A percentile compares a stretch with the other conserved stretches of the same genome.
Conservation (phyloP, 441 rosid genomes). For the Geranium incanum region DNA sequence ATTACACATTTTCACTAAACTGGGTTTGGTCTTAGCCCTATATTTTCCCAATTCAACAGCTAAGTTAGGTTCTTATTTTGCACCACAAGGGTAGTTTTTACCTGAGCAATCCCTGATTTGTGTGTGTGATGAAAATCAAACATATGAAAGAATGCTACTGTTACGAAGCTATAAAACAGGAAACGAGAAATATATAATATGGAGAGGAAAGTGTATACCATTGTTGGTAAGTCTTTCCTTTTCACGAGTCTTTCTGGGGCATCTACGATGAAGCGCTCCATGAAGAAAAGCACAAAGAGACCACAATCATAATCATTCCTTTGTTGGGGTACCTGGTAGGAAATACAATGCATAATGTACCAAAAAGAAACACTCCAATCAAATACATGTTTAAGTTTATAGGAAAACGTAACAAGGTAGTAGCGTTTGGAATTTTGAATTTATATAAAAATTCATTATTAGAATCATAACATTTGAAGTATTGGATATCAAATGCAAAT, state of each 20-base stretch:
- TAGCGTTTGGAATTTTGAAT: background rate
- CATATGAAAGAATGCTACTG: background rate
- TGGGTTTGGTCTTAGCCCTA: too few species aligned
- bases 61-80: too few species aligned
- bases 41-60: too few species aligned
- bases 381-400: background rate
- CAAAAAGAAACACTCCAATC: background rate
- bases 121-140: background rate
- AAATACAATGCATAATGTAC: conserved; percentile 6
- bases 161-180: too few species aligned
- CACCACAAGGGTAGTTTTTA: too few species aligned
- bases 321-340: conserved; percentile 85
- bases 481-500: too few species aligned
- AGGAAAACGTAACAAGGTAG: background rate
- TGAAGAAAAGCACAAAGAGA: conserved; percentile 77
- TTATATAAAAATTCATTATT: background rate
- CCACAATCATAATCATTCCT: conserved; percentile 92
- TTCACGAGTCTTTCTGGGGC: conserved; percentile 73
- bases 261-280: conserved; percentile 75
- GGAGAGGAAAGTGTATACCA: conserved; percentile 38
- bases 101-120: too few species aligned
- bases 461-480: background rate
- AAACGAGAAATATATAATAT: too few species aligned
- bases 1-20: too few species aligned
- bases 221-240: conserved; percentile 50